Evolutionary conservation across 2,329 filamentous ascomycete species (phyloP), one percentile per base, ranked within the genome.

Genomic region (Teratosphaeriaceae sp.): DNA sequence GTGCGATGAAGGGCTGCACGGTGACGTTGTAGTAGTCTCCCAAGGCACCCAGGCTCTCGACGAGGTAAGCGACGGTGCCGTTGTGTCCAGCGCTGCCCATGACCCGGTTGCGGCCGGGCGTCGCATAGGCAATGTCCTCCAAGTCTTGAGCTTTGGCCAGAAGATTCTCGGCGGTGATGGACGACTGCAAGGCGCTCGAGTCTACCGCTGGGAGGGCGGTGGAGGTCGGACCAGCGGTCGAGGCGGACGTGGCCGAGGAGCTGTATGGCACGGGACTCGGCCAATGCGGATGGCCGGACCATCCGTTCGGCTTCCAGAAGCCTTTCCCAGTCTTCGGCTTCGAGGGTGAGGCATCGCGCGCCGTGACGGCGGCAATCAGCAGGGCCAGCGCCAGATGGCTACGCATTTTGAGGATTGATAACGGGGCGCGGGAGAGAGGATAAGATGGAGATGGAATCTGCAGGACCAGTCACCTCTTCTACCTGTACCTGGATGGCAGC

Each of bases 11-110:
- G 3, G 55, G 50, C 51, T 67, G 60, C 75, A 73, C 74, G n/a
- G 72, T 74, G 48, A 80, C 63, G 30, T 64, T 71, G 62, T 84
- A 85, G 67, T 82, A 85, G 45, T 55, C 54, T 26, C 72, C 74
- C 1, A 82, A 67, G 39, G 68, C 64, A 38, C 65, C 62, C 2
- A 56, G 47, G 26, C 52, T 50, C 22, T 52, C 56, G 39, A 62
- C 58, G 15, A 69, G 52, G 47, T 58, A 67, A 7, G 64, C 55
- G 36, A 68, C 53, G 1, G 67, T 69, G 38, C 61, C 62, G 27
- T 66, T 62, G 51, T 68, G 65, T 7, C 59, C 66, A 13, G 46
- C 43, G 4, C 59, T 57, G 16, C 65, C 62, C 46, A 65, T 64
- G 8, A 66, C 54, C 20, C 66, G 54, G 45, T 67, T 69, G 12